Conservation (phyloP, 192 early-diverging fungal species). For the Umbelopsis sp. region DNA sequence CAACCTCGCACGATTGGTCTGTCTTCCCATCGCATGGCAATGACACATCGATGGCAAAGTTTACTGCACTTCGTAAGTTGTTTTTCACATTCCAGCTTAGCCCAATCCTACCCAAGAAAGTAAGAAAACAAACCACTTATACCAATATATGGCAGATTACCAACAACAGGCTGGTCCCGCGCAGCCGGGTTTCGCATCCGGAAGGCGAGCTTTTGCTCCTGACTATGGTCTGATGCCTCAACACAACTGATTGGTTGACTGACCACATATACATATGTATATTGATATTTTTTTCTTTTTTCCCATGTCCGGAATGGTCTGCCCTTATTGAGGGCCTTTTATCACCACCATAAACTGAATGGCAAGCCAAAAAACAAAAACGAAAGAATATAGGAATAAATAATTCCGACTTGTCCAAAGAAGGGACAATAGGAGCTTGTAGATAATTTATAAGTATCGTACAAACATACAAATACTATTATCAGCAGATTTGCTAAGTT, state of each 20-base stretch:
- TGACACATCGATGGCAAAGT: slow-evolving; percentile 3
- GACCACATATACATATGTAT: background rate
- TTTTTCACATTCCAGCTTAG: too few relatives aligned
- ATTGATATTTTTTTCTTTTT: background rate
- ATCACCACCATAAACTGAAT: background rate
- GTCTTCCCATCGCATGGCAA: background rate
- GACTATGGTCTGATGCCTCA: slow-evolving; percentile 1
- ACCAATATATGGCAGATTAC: background rate
- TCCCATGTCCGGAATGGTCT: background rate
- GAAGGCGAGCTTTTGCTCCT: background rate
- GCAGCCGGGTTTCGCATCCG: slow-evolving; percentile 12
- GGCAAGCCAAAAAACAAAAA: background rate
- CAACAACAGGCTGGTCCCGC: slow-evolving; percentile 13
- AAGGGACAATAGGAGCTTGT: background rate
- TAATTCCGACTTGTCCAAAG: background rate
- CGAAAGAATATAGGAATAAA: background rate
- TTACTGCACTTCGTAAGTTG: slow-evolving; percentile 13
- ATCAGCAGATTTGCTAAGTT: too few relatives aligned
- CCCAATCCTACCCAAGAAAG: too few relatives aligned
- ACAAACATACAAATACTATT: background rate
- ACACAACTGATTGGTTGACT: background rate
- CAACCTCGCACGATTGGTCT: background rate
- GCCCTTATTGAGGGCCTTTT: background rate
- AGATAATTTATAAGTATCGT: background rate
- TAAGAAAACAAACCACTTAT: too few relatives aligned